Conservation (phyloP, 2,329 filamentous ascomycete genomes). For the Pleomassaria siparia region DNA sequence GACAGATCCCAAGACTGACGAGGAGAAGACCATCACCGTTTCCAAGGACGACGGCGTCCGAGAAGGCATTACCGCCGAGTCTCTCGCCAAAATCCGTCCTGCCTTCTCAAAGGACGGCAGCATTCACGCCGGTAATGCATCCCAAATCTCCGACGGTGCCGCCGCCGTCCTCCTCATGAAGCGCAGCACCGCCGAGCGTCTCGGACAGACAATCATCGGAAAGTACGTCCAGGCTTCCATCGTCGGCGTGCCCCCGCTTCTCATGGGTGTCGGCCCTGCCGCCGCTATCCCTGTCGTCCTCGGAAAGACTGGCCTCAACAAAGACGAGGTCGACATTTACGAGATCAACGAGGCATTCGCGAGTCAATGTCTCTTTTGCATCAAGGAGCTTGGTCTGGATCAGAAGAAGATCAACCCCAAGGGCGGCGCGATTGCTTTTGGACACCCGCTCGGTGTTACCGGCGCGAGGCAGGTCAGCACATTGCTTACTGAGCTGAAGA, state of each 20-base stretch:
- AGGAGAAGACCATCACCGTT: constrained; percentile 81
- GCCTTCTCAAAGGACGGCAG: constrained; percentile 89
- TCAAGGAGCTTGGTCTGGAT: constrained; percentile 81
- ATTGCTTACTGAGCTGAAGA: constrained; percentile 82
- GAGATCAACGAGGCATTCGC: constrained; percentile 99
- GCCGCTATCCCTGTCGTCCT: constrained; percentile 93
- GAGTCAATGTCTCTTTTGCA: constrained; percentile 90
- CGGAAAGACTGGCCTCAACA: constrained; percentile 79
- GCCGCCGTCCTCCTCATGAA: constrained; percentile 96
- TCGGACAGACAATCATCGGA: constrained; percentile 86
- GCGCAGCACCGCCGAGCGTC: constrained; percentile 82
- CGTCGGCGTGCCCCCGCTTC: constrained; percentile 85
- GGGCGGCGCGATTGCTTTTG: constrained; percentile 93
- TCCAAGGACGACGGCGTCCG: constrained; percentile 85
- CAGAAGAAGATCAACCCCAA: constrained; percentile 93
- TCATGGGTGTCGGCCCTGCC: constrained; percentile 96
- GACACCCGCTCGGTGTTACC: constrained; percentile 92
- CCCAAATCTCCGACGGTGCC: constrained; percentile 90
- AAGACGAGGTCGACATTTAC: constrained; percentile 88
- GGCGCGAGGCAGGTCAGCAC: constrained; percentile 93
- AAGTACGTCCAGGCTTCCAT: constrained; percentile 87
- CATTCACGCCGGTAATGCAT: constrained; percentile 96
- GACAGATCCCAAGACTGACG: constrained; percentile 86
- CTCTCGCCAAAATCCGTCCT: constrained; percentile 84
- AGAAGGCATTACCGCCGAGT: constrained; percentile 81